Evolutionary conservation across 176 grass and related monocot species (phyloP), one percentile per base, ranked within the genome.

Genomic region (Pharus latifolius): DNA sequence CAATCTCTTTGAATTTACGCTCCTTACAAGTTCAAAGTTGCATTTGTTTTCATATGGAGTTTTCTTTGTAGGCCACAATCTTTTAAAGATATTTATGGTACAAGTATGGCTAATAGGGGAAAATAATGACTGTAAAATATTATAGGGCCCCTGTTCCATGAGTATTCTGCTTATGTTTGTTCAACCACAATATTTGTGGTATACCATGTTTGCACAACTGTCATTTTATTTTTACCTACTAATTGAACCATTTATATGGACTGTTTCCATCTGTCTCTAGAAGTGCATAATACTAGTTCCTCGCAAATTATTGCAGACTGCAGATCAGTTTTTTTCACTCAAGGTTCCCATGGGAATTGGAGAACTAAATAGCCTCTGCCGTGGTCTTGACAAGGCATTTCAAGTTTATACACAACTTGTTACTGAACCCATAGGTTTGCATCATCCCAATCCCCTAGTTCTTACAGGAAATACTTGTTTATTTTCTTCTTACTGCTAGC

Each of bases 241-340:
- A 56, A 72, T 52, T 44, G 16, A 66, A 27, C 5, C 38, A 15
- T 71, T 71, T 24, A 71, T 53, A 31, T n/a, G n/a, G 69, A 52
- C 6, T n/a, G 11, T 51, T 52, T 51, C n/a, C 17, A n/a, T 10
- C 17, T 24, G 5, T 26, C 20, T 53, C 12, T 80, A 67, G 9
- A 48, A 38, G 57, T 68, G 31, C 28, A 30, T 73, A 49, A 40
- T 13, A 53, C 56, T 80, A 24, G 41, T 71, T 53, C 61, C 57
- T 77, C 53, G 51, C 28, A 20, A 68, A 70, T 45, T 87, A 63
- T 76, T 85, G 75, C 90, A 98, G 95, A 93, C 87, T 30, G 84
- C 86, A 70, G 95, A 98, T 84, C 95, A 98, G 28, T 98, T 98
- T 85, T 98, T 93, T 77, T 81, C 81, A 37, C 80, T 98, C 31